Conservation (phyloP, 1,139 yeast species). For the Meyerozyma carpophila region DNA sequence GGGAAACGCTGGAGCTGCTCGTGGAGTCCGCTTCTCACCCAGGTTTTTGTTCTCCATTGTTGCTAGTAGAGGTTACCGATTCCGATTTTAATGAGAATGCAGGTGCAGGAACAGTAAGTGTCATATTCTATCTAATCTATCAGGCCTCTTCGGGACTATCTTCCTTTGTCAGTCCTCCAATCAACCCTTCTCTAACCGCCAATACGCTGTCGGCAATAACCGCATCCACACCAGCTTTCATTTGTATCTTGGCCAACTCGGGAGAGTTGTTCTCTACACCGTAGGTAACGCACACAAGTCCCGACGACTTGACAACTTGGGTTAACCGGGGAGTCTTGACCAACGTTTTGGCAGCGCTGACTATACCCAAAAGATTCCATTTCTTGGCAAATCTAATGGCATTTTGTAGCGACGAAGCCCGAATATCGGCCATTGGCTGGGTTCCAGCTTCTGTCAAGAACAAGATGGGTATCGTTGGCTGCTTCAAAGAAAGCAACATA, state of each 20-base stretch:
- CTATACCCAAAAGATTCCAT: slow-evolving; percentile 92
- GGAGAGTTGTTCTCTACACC: slow-evolving; percentile 86
- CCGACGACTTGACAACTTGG: slow-evolving; percentile 81
- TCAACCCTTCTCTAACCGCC: slow-evolving; percentile 83
- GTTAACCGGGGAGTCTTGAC: slow-evolving; percentile 86
- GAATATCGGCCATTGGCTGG: slow-evolving; percentile 73
- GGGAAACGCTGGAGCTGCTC: not conserved
- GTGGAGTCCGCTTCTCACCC: not conserved
- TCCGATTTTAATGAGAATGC: not conserved
- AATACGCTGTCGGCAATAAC: slow-evolving; percentile 93
- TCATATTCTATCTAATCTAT: not conserved
- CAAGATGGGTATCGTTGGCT: slow-evolving; percentile 86
- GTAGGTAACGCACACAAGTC: slow-evolving; percentile 90
- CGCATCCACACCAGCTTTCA: slow-evolving; percentile 95
- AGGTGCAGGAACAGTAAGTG: not conserved
- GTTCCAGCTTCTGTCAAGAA: slow-evolving; percentile 90
- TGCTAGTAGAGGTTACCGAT: not conserved
- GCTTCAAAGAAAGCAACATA: slow-evolving; percentile 77
- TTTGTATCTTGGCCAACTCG: slow-evolving; percentile 75
- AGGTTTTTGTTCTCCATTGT: not conserved
- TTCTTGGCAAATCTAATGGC: slow-evolving; percentile 88
- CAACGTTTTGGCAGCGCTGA: slow-evolving; percentile 81
- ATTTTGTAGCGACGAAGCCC: slow-evolving; percentile 85
- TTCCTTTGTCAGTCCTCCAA: slow-evolving; percentile 23
- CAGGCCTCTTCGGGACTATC: not conserved